phyloP scores from a whole-genome alignment of 257 asterid genomes.

The Coffea canephora region DNA sequence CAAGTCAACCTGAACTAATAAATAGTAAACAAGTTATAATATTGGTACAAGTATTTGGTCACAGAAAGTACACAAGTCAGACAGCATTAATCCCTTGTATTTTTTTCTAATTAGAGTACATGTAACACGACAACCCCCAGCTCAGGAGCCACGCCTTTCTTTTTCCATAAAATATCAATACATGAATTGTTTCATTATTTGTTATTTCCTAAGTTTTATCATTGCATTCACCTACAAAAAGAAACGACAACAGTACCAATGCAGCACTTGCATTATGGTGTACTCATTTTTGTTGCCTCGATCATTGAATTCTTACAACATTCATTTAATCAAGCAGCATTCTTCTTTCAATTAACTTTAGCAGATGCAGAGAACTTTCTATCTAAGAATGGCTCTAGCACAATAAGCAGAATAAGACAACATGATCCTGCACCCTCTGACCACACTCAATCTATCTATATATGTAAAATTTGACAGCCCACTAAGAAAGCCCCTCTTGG shows the following conservation, averaged over 20 bases:
- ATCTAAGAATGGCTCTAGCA: not conserved
- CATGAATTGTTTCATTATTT: no score
- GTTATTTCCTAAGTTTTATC: no score
- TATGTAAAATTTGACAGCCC: not conserved
- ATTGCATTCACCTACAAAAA: no score
- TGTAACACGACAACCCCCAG: not conserved
- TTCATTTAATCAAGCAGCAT: not conserved
- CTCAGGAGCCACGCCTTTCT: not conserved
- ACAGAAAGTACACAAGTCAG: not conserved
- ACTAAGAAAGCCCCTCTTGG: not conserved
- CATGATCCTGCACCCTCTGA: not conserved
- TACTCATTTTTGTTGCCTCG: not conserved
- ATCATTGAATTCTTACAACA: no score
- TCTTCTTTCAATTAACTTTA: not conserved
- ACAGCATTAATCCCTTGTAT: not conserved
- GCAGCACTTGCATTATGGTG: not conserved
- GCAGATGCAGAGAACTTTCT: not conserved
- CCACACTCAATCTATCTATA: not conserved
- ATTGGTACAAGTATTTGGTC: not conserved
- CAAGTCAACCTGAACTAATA: slow-evolving; percentile 3
- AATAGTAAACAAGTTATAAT: not conserved
- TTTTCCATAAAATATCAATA: not conserved
- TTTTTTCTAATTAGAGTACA: not conserved
- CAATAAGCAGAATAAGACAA: not conserved
- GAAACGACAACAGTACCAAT: not conserved